Percentiles rank a stretch among this genome's conserved stretches.
Evolutionary conservation across 1,284 basidiomycete genomes (phyloP).

Genomic region (Cutaneotrichosporon spelunceum): DNA sequence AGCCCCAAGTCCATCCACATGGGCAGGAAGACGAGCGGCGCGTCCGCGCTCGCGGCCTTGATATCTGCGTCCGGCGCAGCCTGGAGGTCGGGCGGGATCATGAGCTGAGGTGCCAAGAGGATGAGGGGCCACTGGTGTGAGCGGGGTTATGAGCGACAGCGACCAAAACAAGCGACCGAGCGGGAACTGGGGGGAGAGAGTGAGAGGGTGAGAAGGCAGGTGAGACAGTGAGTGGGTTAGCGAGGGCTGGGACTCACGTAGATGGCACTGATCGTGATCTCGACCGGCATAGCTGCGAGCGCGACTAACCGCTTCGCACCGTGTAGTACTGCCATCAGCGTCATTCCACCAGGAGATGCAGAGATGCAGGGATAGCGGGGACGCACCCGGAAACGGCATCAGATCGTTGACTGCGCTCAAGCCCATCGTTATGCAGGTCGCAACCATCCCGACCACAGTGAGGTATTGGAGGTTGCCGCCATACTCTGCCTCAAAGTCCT

Average conservation of each 20-base stretch:
- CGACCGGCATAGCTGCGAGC: conserved; percentile 63
- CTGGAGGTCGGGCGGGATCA: conserved; percentile 40
- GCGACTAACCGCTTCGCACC: conserved; percentile 59
- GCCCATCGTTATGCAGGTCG: conserved; percentile 58
- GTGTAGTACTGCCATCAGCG: conserved; percentile 51
- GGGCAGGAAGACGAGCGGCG: conserved; percentile 57
- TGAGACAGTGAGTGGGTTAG: too few relatives aligned
- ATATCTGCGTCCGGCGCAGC: conserved; percentile 28
- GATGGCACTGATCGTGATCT: conserved; percentile 65
- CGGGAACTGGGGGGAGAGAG: too few relatives aligned
- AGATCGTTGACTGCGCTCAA: conserved; percentile 57
- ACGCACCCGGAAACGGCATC: conserved; percentile 56
- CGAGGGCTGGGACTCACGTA: conserved; percentile 57
- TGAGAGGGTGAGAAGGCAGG: too few relatives aligned
- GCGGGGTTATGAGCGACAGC: not conserved
- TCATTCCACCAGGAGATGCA: too few relatives aligned
- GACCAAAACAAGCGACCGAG: too few relatives aligned
- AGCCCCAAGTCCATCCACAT: conserved; percentile 60
- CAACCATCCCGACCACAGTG: conserved; percentile 56
- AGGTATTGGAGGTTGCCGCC: conserved; percentile 69
- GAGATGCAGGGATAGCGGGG: too few relatives aligned
- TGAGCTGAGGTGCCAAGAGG: conserved; percentile 35
- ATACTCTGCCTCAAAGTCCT: conserved; percentile 13
- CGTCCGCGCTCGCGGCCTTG: conserved; percentile 26
- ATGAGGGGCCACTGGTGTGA: conserved; percentile 42